Evolutionary conservation across 306 rosid species (phyloP), one percentile per base, ranked within the genome.

Genomic region (Cucumis melo): DNA sequence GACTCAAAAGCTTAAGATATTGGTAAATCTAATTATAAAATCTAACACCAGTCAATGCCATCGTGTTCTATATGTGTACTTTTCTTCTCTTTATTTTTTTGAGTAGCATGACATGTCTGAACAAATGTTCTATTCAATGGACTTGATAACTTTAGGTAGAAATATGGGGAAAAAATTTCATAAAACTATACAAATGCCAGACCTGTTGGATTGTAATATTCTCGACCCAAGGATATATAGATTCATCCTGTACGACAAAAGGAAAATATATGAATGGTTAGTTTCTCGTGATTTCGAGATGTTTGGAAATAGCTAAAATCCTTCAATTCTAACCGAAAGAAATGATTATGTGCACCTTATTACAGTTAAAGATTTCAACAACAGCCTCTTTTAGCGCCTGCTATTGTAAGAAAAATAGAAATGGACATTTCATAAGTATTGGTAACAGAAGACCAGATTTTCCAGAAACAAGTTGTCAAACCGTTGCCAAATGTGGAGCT

Each of bases 311-410:
- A 75, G 56, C 61, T 71, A 79, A 4, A 2, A 64, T 27, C 66
- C 44, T n/a, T 6, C 23, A 76, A 15, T 24, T 46, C 50, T 66
- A n/a, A 60, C 76, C 46, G 34, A 44, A 77, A 46, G 58, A 70
- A 76, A 12, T 9, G 19, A 65, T 14, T 74, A 76, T 72, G 34
- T 75, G 78, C 74, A 93, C 98, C 97, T 91, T 86, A 73, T 56
- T 80, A 86, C 88, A 77, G 80, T 88, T 87, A 78, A 93, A 91
- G 78, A 82, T 83, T 84, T 93, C 97, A 79, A 87, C 85, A 70
- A 91, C 92, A 0, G 90, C 90, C 5, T 84, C 89, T 85, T 88
- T 89, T 64, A 91, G 65, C 79, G 87, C 88, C 88, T 91, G 95
- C 57, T 61, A 61, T 59, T 68, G 70, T 74, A 85, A 81, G n/a